Evolutionary conservation across 192 early-diverging fungal genomes (phyloP).

Genomic region (Thamnidium elegans): DNA sequence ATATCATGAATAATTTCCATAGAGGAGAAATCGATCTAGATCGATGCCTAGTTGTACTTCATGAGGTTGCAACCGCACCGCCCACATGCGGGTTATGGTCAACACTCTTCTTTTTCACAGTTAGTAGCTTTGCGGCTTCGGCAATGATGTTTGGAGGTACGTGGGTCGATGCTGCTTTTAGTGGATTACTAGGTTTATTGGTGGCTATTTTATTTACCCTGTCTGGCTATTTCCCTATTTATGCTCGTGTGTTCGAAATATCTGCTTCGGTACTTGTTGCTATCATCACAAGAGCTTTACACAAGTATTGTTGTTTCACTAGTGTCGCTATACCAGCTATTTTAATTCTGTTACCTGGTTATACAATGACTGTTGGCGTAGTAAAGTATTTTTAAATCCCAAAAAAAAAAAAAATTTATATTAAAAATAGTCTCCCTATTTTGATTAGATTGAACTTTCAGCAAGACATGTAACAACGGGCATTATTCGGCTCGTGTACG

Average conservation of each 20-base stretch:
- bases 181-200: slow-evolving; percentile 51
- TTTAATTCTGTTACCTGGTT: slow-evolving; percentile 70
- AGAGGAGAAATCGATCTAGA: slow-evolving; percentile 49
- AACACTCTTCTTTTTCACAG: slow-evolving; percentile 44
- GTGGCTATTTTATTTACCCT: slow-evolving; percentile 59
- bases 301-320: slow-evolving; percentile 30
- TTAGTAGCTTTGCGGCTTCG: slow-evolving; percentile 53
- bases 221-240: slow-evolving; percentile 56
- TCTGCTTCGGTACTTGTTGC: slow-evolving; percentile 35
- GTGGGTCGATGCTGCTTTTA: slow-evolving; percentile 52
- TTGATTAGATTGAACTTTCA: slow-evolving; percentile 69
- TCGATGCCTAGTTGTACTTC: slow-evolving; percentile 52
- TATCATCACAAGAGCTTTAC: slow-evolving; percentile 26
- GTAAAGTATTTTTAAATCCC: slow-evolving; percentile 21
- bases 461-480: slow-evolving; percentile 87
- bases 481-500: slow-evolving; percentile 43
- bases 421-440: background rate
- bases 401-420: background rate
- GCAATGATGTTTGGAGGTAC: slow-evolving; percentile 60
- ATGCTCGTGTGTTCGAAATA: slow-evolving; percentile 64
- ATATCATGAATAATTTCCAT: slow-evolving; percentile 50
- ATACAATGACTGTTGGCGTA: slow-evolving; percentile 77
- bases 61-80: slow-evolving; percentile 55
- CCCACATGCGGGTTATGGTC: slow-evolving; percentile 55
- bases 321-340: slow-evolving; percentile 36